Evolutionary conservation across 2,329 filamentous ascomycete genomes (phyloP).

Genomic region (Calonectria fujianensis): DNA sequence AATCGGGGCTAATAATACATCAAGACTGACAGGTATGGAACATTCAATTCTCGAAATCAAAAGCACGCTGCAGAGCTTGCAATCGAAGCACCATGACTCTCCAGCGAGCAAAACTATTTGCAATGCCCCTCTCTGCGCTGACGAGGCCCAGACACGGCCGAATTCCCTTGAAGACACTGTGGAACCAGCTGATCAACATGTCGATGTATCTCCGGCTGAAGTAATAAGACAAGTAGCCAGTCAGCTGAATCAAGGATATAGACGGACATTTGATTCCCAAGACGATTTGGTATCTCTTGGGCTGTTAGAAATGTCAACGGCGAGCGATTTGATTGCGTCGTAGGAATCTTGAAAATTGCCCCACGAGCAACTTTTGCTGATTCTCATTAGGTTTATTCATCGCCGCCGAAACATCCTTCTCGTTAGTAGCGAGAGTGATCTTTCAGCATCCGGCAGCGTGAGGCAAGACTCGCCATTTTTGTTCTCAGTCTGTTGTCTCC

Average conservation of each 20-base stretch:
- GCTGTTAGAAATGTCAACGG: conserved; percentile 36
- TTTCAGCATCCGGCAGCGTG: conserved; percentile 47
- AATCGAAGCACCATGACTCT: background rate
- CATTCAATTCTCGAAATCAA: background rate
- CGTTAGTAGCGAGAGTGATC: conserved; percentile 37
- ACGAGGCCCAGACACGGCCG: background rate
- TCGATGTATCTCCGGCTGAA: conserved; percentile 30
- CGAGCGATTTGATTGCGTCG: conserved; percentile 37
- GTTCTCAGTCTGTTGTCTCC: conserved; percentile 63
- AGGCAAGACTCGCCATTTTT: conserved; percentile 62
- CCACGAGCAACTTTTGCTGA: background rate
- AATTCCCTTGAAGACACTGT: too few species aligned
- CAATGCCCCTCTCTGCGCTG: too few species aligned
- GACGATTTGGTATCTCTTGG: conserved; percentile 41
- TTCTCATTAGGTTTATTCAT: conserved; percentile 36
- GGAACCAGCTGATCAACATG: background rate
- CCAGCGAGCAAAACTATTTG: too few species aligned
- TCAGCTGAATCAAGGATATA: conserved; percentile 41
- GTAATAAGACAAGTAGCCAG: conserved; percentile 42
- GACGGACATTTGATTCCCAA: conserved; percentile 39
- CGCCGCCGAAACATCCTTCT: conserved; percentile 41
- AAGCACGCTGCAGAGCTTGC: background rate
- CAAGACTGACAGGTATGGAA: background rate
- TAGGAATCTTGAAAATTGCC: background rate
- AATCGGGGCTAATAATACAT: background rate